A percentile compares a stretch with the other conserved stretches of the same genome.
phyloP scores from a whole-genome alignment of 1,284 basidiomycete genomes.

The Trametes pubescens region DNA sequence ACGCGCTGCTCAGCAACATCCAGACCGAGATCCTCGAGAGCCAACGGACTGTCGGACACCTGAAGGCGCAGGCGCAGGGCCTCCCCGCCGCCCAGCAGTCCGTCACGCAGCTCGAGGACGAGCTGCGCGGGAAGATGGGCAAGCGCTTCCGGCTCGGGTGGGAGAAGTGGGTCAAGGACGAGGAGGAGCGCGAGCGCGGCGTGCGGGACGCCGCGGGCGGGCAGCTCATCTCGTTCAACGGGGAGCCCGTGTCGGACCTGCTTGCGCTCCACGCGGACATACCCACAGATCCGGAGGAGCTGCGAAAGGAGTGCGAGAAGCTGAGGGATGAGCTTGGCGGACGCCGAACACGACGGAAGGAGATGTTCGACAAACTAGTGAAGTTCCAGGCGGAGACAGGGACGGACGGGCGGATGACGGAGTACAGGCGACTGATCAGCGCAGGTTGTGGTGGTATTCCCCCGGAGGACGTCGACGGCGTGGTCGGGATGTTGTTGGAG shows the following conservation, averaged over 20 bases:
- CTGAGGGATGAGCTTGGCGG: constrained; percentile 72
- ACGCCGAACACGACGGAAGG: constrained; percentile 71
- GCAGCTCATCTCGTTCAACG: constrained; percentile 54
- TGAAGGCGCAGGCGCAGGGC: constrained; percentile 75
- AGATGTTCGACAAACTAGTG: constrained; percentile 78
- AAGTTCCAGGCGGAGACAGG: constrained; percentile 88
- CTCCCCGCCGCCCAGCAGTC: constrained; percentile 69
- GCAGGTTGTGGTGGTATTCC: constrained; percentile 91
- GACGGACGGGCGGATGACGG: constrained; percentile 86
- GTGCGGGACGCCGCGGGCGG: constrained; percentile 67
- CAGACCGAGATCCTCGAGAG: constrained; percentile 94
- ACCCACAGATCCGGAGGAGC: constrained; percentile 63
- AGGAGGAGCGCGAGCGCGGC: constrained; percentile 77
- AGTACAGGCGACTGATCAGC: constrained; percentile 87
- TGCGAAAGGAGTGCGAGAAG: constrained; percentile 66
- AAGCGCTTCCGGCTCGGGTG: constrained; percentile 86
- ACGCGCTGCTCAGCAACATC: constrained; percentile 87
- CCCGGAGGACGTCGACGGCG: constrained; percentile 83
- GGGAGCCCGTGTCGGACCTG: constrained; percentile 73
- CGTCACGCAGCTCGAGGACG: constrained; percentile 71
- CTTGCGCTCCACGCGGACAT: constrained; percentile 62
- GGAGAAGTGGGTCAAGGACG: constrained; percentile 91
- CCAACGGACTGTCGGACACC: constrained; percentile 75
- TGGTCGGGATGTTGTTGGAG: constrained; percentile 85
- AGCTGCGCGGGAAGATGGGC: constrained; percentile 80